Conservation (phyloP, 768 basidiomycete genomes). For the Saitozyma podzolica region DNA sequence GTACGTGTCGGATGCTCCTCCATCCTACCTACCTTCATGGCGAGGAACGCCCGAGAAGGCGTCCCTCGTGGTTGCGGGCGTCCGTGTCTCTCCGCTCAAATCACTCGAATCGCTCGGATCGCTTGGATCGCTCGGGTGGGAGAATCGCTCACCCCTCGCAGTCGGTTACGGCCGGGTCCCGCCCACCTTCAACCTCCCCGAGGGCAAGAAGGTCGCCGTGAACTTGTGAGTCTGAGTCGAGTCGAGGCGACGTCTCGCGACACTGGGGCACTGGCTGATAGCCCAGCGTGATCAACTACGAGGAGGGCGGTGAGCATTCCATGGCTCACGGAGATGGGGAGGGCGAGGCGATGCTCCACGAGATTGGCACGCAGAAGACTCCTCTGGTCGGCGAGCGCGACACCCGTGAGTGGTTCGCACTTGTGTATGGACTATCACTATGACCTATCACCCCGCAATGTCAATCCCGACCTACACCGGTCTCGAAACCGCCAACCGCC, state of each 20-base stretch:
- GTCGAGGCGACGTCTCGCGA: background rate
- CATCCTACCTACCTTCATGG: background rate
- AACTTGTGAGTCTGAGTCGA: slow-evolving; percentile 7
- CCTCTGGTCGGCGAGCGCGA: slow-evolving; percentile 13
- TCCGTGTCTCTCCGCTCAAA: no score
- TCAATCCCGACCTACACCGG: no score
- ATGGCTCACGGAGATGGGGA: slow-evolving; percentile 11
- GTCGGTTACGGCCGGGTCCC: slow-evolving; percentile 15
- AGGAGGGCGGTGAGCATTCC: slow-evolving; percentile 18
- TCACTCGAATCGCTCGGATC: background rate
- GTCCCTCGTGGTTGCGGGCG: no score
- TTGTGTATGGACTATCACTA: no score
- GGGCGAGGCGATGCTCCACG: slow-evolving; percentile 15
- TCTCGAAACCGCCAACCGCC: no score
- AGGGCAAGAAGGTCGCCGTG: slow-evolving; percentile 15
- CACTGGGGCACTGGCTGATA: background rate
- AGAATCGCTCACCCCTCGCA: background rate
- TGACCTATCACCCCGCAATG: no score
- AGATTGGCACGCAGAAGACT: slow-evolving; percentile 15
- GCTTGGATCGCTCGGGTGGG: background rate
- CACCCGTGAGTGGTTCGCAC: slow-evolving; percentile 7
- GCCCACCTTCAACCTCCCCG: slow-evolving; percentile 18
- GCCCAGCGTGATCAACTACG: slow-evolving; percentile 16
- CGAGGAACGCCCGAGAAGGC: background rate
- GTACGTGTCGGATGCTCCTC: background rate